Evolutionary conservation across 768 basidiomycete species (phyloP).

Genomic region (Boletus pseudo-olivaceus): DNA sequence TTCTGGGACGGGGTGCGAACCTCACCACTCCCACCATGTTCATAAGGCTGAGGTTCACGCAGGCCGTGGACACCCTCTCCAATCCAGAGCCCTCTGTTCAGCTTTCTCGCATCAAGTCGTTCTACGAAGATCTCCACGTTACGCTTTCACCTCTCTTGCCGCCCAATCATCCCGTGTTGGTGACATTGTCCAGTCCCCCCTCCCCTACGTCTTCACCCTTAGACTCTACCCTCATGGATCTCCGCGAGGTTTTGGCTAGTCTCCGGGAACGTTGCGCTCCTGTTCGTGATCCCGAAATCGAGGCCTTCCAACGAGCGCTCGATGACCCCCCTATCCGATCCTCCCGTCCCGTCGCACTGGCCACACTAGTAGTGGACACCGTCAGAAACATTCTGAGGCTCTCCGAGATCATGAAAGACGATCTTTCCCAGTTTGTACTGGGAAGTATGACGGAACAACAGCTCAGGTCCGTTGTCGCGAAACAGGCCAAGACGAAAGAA

Average conservation of each 20-base stretch:
- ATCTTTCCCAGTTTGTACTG: conserved; percentile 61
- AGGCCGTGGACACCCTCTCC: conserved; percentile 59
- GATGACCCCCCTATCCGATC: conserved; percentile 29
- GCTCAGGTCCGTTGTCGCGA: conserved; percentile 43
- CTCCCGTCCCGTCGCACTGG: conserved; percentile 33
- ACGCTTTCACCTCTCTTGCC: conserved; percentile 59
- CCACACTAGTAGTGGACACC: conserved; percentile 46
- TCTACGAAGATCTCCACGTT: conserved; percentile 53
- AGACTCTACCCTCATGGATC: conserved; percentile 48
- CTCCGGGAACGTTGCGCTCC: conserved; percentile 67
- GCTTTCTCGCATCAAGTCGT: conserved; percentile 51
- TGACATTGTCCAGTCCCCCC: conserved; percentile 52
- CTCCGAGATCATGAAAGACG: conserved; percentile 62
- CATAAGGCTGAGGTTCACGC: conserved; percentile 19
- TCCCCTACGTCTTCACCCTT: conserved; percentile 69
- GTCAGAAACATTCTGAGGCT: conserved; percentile 48
- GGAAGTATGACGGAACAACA: conserved; percentile 67
- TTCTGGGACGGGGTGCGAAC: conserved; percentile 72
- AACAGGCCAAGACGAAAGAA: conserved; percentile 55
- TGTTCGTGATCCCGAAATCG: conserved; percentile 53
- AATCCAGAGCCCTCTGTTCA: conserved; percentile 57
- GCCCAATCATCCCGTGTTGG: conserved; percentile 45
- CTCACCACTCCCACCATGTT: conserved; percentile 3
- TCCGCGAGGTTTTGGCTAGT: conserved; percentile 50
- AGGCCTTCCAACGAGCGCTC: conserved; percentile 39